Conservation (phyloP, 306 rosid species). For the Prunus mira region DNA sequence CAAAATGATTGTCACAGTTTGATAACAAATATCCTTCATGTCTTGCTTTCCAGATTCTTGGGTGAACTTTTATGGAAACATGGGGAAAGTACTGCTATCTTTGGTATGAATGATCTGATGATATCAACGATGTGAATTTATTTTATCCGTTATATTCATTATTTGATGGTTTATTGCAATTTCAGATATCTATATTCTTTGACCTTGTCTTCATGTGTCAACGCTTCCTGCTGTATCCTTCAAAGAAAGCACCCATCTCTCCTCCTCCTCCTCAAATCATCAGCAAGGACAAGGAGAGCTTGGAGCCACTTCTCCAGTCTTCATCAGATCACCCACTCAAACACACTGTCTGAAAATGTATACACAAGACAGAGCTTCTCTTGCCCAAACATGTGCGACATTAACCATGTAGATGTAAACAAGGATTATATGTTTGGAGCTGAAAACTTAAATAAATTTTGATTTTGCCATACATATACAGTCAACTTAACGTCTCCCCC, state of each 20-base stretch:
- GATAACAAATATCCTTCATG: background rate
- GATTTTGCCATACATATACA: no score
- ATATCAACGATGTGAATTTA: background rate
- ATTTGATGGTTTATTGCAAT: background rate
- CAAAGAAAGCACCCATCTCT: conserved; percentile 19
- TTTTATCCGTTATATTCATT: background rate
- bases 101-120: conserved; percentile 46
- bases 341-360: conserved; percentile 23
- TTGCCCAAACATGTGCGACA: no score
- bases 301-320: conserved; percentile 39
- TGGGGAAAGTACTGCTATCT: conserved; percentile 67
- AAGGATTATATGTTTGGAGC: no score
- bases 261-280: background rate
- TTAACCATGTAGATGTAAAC: no score
- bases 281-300: conserved; percentile 20
- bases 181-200: conserved; percentile 68
- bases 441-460: no score
- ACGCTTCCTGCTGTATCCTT: conserved; percentile 63
- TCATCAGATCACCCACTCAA: background rate
- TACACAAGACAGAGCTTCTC: conserved; percentile 15
- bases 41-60: conserved; percentile 60
- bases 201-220: conserved; percentile 74
- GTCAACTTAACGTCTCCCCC: no score
- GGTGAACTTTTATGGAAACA: conserved; percentile 79
- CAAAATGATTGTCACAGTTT: background rate